A percentile compares a stretch with the other conserved stretches of the same genome.
phyloP scores from a whole-genome alignment of 2,329 filamentous ascomycete species.

The Penicillium occitanis region DNA sequence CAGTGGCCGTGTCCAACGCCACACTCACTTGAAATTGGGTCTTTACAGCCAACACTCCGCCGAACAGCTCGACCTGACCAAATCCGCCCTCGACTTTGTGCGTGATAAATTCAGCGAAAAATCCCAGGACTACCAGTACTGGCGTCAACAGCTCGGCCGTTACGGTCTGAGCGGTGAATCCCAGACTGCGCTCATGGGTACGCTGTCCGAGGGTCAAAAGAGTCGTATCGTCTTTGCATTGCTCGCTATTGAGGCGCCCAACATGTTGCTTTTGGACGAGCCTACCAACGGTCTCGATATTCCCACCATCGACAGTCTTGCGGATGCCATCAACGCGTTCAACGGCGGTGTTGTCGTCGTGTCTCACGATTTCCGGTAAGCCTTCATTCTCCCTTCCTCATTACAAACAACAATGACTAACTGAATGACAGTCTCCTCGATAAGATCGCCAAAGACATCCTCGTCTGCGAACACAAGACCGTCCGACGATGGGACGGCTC shows the following conservation, averaged over 20 bases:
- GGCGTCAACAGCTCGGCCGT: slow-evolving; percentile 92
- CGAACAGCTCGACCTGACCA: slow-evolving; percentile 96
- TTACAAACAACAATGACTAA: slow-evolving; percentile 21
- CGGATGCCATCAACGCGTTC: slow-evolving; percentile 95
- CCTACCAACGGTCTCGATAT: slow-evolving; percentile 99
- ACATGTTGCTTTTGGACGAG: slow-evolving; percentile 97
- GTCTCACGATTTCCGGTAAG: slow-evolving; percentile 97
- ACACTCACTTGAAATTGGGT: slow-evolving; percentile 98
- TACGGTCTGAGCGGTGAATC: slow-evolving; percentile 92
- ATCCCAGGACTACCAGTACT: slow-evolving; percentile 98
- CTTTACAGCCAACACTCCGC: slow-evolving; percentile 98
- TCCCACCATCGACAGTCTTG: slow-evolving; percentile 94
- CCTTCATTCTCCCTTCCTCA: slow-evolving; percentile 7
- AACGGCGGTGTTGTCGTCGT: slow-evolving; percentile 97
- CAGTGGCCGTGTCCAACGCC: slow-evolving; percentile 75
- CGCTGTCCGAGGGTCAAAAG: slow-evolving; percentile 95
- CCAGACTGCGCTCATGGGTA: slow-evolving; percentile 97
- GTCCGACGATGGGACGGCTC: slow-evolving; percentile 83
- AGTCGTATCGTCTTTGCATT: slow-evolving; percentile 97
- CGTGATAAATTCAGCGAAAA: slow-evolving; percentile 88
- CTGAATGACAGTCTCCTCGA: slow-evolving; percentile 72
- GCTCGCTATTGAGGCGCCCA: slow-evolving; percentile 89
- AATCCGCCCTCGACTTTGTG: slow-evolving; percentile 96
- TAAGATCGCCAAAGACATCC: slow-evolving; percentile 99
- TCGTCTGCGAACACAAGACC: slow-evolving; percentile 98